Evolutionary conservation across 441 rosid genomes (phyloP).

Genomic region (Eutrema salsugineum): DNA sequence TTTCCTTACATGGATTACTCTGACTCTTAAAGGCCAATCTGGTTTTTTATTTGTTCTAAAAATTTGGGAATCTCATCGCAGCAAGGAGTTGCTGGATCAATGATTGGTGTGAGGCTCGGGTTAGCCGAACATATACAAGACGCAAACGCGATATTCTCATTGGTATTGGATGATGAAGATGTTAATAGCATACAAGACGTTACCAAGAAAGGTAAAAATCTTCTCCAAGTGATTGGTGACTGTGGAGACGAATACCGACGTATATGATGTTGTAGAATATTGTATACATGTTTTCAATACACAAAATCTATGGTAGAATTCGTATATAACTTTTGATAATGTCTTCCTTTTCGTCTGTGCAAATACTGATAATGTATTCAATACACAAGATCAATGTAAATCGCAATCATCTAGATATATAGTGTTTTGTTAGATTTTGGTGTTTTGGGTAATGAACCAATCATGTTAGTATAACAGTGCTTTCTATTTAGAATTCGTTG

Average conservation of each 20-base stretch:
- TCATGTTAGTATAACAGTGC: background rate
- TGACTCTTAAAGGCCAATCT: background rate
- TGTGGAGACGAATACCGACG: constrained; percentile 91
- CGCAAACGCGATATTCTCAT: constrained; percentile 63
- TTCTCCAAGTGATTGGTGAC: constrained; percentile 82
- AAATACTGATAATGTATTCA: background rate
- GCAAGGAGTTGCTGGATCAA: constrained; percentile 77
- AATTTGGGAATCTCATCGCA: constrained; percentile 20
- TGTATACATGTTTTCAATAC: background rate
- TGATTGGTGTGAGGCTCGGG: constrained; percentile 76
- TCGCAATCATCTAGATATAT: background rate
- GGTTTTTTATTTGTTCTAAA: background rate
- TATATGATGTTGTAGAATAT: constrained; percentile 15
- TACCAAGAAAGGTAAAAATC: constrained; percentile 62
- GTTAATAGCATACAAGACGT: constrained; percentile 51
- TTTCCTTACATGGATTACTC: background rate
- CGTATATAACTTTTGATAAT: background rate
- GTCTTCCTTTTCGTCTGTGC: background rate
- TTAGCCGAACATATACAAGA: constrained; percentile 78
- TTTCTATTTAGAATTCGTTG: background rate
- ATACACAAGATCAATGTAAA: background rate
- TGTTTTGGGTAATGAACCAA: background rate
- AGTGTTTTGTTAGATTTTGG: background rate
- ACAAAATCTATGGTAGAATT: background rate
- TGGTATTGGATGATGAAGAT: constrained; percentile 75